Conservation (phyloP, 176 grass and related monocot genomes). For the Puya raimondii region DNA sequence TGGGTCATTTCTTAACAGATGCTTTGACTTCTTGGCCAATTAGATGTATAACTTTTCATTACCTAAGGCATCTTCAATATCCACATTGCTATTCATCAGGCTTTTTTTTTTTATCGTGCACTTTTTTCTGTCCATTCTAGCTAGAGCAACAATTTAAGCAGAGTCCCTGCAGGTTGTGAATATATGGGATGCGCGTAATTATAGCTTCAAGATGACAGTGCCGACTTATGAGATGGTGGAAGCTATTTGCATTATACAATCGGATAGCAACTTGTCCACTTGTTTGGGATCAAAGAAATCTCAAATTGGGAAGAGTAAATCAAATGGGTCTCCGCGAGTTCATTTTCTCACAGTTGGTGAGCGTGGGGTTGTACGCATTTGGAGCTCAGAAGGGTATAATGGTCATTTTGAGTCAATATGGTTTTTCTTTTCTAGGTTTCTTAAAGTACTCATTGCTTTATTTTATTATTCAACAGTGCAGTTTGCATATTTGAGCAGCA, state of each 20-base stretch:
- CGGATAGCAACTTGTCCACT: slow-evolving; percentile 37
- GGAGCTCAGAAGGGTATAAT: slow-evolving; percentile 75
- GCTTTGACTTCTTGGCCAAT: neutral
- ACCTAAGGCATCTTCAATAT: too few relatives aligned
- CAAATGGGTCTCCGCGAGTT: slow-evolving; percentile 6
- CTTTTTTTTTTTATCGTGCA: neutral
- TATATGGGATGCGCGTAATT: slow-evolving; percentile 64
- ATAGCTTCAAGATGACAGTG: slow-evolving; percentile 76
- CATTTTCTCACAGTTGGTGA: slow-evolving; percentile 95
- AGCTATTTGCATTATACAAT: slow-evolving; percentile 62
- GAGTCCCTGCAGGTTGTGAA: slow-evolving; percentile 60
- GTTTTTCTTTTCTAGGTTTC: slow-evolving; percentile 2
- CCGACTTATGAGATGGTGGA: slow-evolving; percentile 88
- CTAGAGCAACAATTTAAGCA: neutral
- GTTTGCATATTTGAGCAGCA: slow-evolving; percentile 68
- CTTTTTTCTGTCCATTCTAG: neutral
- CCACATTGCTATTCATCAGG: neutral
- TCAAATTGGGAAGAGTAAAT: slow-evolving; percentile 29
- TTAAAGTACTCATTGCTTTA: slow-evolving; percentile 16
- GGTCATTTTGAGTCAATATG: neutral
- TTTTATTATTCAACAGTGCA: slow-evolving; percentile 40
- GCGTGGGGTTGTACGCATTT: slow-evolving; percentile 63
- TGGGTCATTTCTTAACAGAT: neutral
- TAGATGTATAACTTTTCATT: neutral
- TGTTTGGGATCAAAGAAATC: slow-evolving; percentile 31